These are phyloP conservation scores for Dryas alaskensis DNA, from an alignment of 306 rosid species.

Conservation along the genomic window DNA sequence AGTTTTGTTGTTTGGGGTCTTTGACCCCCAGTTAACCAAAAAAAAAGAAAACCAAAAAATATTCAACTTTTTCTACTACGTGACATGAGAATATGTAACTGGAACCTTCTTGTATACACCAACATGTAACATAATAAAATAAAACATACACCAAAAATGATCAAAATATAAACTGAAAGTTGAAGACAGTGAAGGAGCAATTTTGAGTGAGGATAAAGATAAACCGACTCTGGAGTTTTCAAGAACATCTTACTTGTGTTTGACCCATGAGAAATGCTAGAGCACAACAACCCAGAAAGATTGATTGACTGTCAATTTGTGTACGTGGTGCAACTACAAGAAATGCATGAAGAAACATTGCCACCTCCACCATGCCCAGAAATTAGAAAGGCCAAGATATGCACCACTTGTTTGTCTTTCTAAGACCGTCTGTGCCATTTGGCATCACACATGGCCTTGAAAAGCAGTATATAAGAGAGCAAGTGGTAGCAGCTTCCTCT, in stretches of 20 bases:
- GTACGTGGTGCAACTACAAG: constrained; percentile 10
- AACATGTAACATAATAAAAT: too few species aligned
- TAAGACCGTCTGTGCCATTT: background rate
- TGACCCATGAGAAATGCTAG: too few species aligned
- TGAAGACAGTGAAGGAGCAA: too few species aligned
- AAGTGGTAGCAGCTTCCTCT: background rate
- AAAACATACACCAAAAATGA: too few species aligned
- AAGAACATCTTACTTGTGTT: background rate
- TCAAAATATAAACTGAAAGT: too few species aligned
- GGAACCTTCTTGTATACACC: too few species aligned
- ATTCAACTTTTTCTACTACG: too few species aligned
- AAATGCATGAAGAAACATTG: background rate
- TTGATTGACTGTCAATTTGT: background rate
- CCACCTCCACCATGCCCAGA: background rate
- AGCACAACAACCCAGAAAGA: background rate
- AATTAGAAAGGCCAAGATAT: background rate
- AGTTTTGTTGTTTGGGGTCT: too few species aligned
- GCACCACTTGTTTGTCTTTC: background rate
- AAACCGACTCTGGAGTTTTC: background rate
- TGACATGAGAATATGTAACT: too few species aligned
- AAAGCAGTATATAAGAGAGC: background rate
- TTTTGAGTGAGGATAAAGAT: too few species aligned
- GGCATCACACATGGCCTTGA: background rate
- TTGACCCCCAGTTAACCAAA: too few species aligned
- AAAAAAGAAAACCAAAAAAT: too few species aligned